Evolutionary conservation across 2,329 filamentous ascomycete species (phyloP), one percentile per base, ranked within the genome.

Genomic region (Helotiales sp.): DNA sequence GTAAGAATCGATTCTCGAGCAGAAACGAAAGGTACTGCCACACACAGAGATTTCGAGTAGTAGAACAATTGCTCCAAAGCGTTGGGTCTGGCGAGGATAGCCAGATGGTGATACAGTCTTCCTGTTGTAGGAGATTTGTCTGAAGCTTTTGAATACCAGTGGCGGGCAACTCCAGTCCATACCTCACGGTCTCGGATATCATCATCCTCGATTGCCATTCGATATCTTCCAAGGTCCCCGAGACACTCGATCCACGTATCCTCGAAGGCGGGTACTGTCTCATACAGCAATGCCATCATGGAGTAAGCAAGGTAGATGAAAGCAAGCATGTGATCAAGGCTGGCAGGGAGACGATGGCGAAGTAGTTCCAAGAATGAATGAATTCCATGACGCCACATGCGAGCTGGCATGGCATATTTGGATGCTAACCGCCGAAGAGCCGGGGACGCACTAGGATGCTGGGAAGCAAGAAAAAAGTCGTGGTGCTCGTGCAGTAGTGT

Each of bases 301-400:
- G 88, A 89, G 63, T 97, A 98, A 0, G 92, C 88, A 15, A 93
- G 74, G 61, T 96, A 96, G 0, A 98, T 91, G 55, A 96, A 98
- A 0, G 87, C 86, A 0, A 96, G 76, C 92, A 98, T 97, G 55
- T 96, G 89, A 50, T 97, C 93, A 0, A 92, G 75, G 1, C 89
- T 92, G 0, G 79, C 80, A 0, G 93, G 93, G 0, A 96, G 76
- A 2, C 87, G 82, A 63, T 90, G 85, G 0, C 91, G 79, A 0
- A 96, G 72, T 0, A 96, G 71, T 63, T 96, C 91, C 0, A 96
- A 78, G 57, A 95, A 95, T 0, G 85, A 87, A 69, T 96, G 91
- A 3, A 98, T 97, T 0, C 90, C 93, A 88, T 81, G 90, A 0
- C 91, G 81, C 95, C 95, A 98, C 90, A 98, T 95, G 0, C 93